phyloP scores from a whole-genome alignment of 1,284 basidiomycete species.

The Trichosporon inkin region DNA sequence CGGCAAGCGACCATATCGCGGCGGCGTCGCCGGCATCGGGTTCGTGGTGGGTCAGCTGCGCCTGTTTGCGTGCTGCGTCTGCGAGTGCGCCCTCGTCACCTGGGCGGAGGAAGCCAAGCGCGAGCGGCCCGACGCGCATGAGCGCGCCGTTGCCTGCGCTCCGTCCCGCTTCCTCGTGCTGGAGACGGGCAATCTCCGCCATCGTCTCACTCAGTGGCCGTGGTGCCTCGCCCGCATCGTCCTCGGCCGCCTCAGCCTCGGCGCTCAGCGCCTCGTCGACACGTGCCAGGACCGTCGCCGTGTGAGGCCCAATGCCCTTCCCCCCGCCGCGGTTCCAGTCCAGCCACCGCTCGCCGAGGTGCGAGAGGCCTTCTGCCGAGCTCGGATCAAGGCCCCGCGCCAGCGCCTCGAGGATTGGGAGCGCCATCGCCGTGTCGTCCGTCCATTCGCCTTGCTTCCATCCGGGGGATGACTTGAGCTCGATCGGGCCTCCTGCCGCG shows the following conservation, averaged over 20 bases:
- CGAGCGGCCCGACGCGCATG: constrained; percentile 13
- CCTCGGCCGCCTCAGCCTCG: background rate
- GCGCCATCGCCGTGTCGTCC: constrained; percentile 14
- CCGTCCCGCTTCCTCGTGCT: background rate
- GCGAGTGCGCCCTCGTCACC: background rate
- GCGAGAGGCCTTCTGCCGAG: background rate
- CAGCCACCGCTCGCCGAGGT: constrained; percentile 13
- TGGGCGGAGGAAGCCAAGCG: background rate
- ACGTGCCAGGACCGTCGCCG: background rate
- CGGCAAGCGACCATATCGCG: constrained; percentile 10
- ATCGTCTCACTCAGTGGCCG: background rate
- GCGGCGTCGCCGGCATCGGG: constrained; percentile 9
- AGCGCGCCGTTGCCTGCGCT: constrained; percentile 9
- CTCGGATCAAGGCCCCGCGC: constrained; percentile 1
- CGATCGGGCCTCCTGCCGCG: background rate
- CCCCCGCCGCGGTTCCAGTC: background rate
- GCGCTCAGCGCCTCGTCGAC: background rate
- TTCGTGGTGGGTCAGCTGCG: constrained; percentile 9
- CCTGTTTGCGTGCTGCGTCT: constrained; percentile 2
- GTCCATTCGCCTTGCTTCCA: constrained; percentile 12
- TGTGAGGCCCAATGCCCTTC: constrained; percentile 11
- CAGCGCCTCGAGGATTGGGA: constrained; percentile 15
- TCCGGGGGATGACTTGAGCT: background rate
- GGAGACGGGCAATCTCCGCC: background rate
- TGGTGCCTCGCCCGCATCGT: background rate